Base-by-base conservation (phyloP, 2,329 filamentous ascomycete species). In the Corynespora cassiicola region DNA sequence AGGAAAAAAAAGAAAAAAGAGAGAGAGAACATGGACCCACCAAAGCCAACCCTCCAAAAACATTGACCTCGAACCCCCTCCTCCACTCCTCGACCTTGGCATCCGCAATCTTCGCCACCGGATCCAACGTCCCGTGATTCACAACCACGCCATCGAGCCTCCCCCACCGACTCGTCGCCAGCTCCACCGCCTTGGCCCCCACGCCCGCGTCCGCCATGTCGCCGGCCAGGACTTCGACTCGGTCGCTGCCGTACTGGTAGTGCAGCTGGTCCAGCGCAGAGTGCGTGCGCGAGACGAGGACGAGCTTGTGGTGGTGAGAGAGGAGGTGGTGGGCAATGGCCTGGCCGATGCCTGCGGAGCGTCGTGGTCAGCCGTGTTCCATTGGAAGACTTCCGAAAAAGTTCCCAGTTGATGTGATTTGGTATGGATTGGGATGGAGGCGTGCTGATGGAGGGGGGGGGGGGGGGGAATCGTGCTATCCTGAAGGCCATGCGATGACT, bases 51-150 rank as follows among this genome's bases (percentile, higher is more conserved):
- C 83, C 83, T 52, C 89, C 92, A 65, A 96, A 90, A 54, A 97
- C 83, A 65, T 97, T 97, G 46, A 90, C 75, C 54, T 95, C 85
- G 68, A 90, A 96, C 7, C 80, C 75, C 2, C 73, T 69, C 58
- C 83, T 85, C 88, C 91, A 96, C 45, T 87, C 85, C 23, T 87
- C 82, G 0, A 83, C 61, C n/a, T 81, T 79, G 11, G 79, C 77
- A 38, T 92, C 80, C 3, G 73, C 82, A 28, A 97, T 73, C 41
- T 80, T 82, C 33, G 81, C 82, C 26, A 95, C 84, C 1, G 90
- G 87, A n/a, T 83, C 79, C 28, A 99, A 71, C 1, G 84, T 76
- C 14, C 90, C 91, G 63, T 99, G 94, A 67, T 97, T 97, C 46
- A 97, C 73, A 9, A 99, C 82, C 28, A 99, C 65, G 2, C 85